These are phyloP conservation scores for Phascolomyces articulosus DNA, from an alignment of 371 early-diverging fungal genomes.

Conservation along the genomic window DNA sequence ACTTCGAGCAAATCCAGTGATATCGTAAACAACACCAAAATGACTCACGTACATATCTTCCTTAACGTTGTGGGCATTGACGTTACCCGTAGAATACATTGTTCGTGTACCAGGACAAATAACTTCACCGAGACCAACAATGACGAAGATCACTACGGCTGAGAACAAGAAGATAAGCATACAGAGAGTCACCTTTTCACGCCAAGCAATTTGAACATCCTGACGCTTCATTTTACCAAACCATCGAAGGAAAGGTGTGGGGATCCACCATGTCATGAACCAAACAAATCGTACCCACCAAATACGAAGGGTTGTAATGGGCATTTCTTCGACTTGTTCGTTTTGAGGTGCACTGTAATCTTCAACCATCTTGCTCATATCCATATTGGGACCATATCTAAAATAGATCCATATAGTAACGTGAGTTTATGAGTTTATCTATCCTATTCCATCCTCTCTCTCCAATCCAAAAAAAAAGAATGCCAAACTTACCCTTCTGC, in stretches of 20 bases:
- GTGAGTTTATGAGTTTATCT: neutral
- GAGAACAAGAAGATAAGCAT: conserved; percentile 85
- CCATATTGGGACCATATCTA: conserved; percentile 58
- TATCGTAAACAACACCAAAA: conserved; percentile 73
- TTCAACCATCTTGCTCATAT: conserved; percentile 50
- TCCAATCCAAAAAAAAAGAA: neutral
- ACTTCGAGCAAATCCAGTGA: conserved; percentile 64
- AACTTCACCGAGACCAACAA: conserved; percentile 85
- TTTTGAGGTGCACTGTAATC: conserved; percentile 31
- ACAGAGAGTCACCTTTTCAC: conserved; percentile 94
- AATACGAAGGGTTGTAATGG: conserved; percentile 60
- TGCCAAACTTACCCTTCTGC: conserved; percentile 46
- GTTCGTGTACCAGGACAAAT: conserved; percentile 83
- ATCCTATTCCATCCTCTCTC: too few species aligned
- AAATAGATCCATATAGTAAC: neutral
- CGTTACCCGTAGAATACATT: conserved; percentile 61
- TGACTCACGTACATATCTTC: conserved; percentile 65
- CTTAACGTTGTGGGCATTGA: conserved; percentile 44
- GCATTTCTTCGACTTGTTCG: conserved; percentile 45
- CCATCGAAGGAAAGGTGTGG: conserved; percentile 63
- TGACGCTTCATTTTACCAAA: conserved; percentile 79
- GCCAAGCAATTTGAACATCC: conserved; percentile 95
- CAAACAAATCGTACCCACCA: conserved; percentile 91
- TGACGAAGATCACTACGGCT: conserved; percentile 82
- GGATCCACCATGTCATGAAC: conserved; percentile 92